Conservation (phyloP, 768 basidiomycete species). For the Suillus discolor region DNA sequence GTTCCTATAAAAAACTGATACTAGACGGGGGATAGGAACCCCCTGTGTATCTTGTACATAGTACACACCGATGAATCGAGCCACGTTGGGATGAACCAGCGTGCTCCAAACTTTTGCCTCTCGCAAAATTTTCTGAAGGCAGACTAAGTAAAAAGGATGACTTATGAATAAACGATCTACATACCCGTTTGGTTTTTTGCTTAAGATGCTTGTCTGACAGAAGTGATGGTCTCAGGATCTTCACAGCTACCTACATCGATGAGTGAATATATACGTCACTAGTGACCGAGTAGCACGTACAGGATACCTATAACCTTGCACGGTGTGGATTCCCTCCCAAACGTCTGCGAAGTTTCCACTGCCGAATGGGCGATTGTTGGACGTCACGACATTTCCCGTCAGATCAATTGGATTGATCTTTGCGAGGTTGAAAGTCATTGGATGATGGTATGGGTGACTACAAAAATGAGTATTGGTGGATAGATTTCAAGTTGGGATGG, state of each 20-base stretch:
- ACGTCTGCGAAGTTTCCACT: constrained; percentile 3
- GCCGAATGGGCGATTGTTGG: not conserved
- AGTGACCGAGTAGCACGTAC: not conserved
- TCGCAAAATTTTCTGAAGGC: constrained; percentile 27
- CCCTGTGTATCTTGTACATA: constrained; percentile 16
- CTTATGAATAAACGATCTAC: not conserved
- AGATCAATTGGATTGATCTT: not conserved
- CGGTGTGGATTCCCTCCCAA: not conserved
- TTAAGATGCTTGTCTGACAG: not conserved
- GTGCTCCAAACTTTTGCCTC: constrained; percentile 31
- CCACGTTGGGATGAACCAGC: constrained; percentile 25
- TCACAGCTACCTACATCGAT: not conserved
- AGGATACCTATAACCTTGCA: too few species aligned
- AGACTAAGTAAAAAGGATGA: not conserved
- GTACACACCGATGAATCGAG: constrained; percentile 25
- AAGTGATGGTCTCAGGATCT: not conserved
- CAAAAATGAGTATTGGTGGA: not conserved
- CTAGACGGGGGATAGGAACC: constrained; percentile 21
- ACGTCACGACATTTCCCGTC: not conserved
- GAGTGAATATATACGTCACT: not conserved
- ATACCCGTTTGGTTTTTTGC: not conserved
- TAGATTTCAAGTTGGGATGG: not conserved
- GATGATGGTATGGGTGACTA: not conserved
- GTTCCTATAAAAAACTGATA: constrained; percentile 30
- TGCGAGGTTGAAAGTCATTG: not conserved